Percentiles rank a stretch among this genome's conserved stretches.
These are phyloP conservation scores for Taphrina wiesneri DNA, from an alignment of 1,139 yeast species.

Conservation along the genomic window DNA sequence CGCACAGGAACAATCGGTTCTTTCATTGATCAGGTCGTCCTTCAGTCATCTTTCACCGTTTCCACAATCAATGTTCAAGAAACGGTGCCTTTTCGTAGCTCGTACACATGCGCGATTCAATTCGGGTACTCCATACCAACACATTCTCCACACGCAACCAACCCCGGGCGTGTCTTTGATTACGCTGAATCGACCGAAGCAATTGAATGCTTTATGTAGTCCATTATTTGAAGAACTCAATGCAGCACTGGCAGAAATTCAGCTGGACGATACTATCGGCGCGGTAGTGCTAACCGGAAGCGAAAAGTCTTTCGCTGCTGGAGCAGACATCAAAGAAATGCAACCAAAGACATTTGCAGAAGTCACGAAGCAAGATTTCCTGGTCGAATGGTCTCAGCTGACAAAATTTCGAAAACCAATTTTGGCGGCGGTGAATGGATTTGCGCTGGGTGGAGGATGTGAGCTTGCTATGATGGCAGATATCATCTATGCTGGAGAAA, in stretches of 20 bases:
- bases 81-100: background rate
- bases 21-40: too few relatives aligned
- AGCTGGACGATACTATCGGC: slow-evolving; percentile 49
- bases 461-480: slow-evolving; percentile 58
- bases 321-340: slow-evolving; percentile 59
- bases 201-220: slow-evolving; percentile 64
- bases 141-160: slow-evolving; percentile 18
- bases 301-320: slow-evolving; percentile 56
- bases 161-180: slow-evolving; percentile 49
- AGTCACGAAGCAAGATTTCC: slow-evolving; percentile 47
- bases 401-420: slow-evolving; percentile 50
- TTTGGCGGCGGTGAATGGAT: slow-evolving; percentile 57
- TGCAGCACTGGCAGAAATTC: slow-evolving; percentile 49
- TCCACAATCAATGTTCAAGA: slow-evolving; percentile 6
- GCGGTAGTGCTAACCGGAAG: slow-evolving; percentile 55
- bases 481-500: slow-evolving; percentile 54
- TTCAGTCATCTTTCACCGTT: background rate
- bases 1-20: too few relatives aligned
- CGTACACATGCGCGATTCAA: slow-evolving; percentile 6
- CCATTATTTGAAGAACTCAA: slow-evolving; percentile 52
- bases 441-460: slow-evolving; percentile 58
- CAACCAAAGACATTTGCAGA: slow-evolving; percentile 48
- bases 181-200: slow-evolving; percentile 64
- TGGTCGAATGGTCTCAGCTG: slow-evolving; percentile 49
- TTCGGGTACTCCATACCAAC: slow-evolving; percentile 20